Evolutionary conservation across 2,329 filamentous ascomycete species (phyloP), one percentile per base, ranked within the genome.

Genomic region (Penicillium sp.): DNA sequence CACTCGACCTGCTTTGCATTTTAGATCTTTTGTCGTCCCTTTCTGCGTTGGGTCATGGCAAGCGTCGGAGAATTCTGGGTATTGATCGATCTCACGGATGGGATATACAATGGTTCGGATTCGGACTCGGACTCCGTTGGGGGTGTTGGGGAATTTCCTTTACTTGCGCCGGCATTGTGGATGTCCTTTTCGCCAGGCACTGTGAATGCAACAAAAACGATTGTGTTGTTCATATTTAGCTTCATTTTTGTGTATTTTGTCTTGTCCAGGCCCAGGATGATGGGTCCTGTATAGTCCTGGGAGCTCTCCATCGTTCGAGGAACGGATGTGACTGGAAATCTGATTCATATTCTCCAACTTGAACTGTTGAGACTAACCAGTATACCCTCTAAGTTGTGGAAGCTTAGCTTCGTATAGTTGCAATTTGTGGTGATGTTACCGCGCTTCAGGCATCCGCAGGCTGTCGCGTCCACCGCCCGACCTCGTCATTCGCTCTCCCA

Each of bases 111-210:
- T 55, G 62, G 61, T 58, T 63, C 54, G 65, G 63, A 64, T 58
- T 63, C 56, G 63, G 37, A 61, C 58, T 63, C 54, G 65, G 63
- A 63, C 59, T 63, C 56, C 63, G 37, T 64, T 61, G 64, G 63
- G 60, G 65, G 64, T 67, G 64, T 67, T 68, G 63, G 65, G 53
- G 64, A 62, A 59, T 63, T 65, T 65, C 58, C 61, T 64, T 67
- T 67, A 59, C 59, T 62, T 61, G 57, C 55, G 52, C 51, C 49
- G 52, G 55, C 55, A 57, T 58, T 39, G 41, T 47, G 49, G 46
- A 57, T 55, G 58, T 59, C 47, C 44, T 50, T 47, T 53, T 54
- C 51, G 51, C 57, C 49, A 59, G 56, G 58, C 56, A 59, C 56
- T 58, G 61, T 63, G 62, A 59, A 60, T 62, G 60, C 58, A 54